Evolutionary conservation across 306 rosid species (phyloP).

Genomic region (Sphenostylis stenocarpa): DNA sequence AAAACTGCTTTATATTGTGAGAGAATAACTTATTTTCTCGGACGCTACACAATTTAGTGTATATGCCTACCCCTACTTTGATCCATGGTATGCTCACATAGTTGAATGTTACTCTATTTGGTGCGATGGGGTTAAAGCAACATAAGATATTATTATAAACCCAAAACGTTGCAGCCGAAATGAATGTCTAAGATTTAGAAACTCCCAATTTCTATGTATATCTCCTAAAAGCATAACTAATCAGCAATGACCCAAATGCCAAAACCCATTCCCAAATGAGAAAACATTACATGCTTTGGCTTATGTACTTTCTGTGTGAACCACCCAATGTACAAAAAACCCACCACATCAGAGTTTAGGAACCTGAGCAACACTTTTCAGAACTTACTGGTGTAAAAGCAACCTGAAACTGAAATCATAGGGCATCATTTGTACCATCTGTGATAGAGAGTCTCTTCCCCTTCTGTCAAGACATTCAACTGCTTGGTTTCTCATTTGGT

Average conservation of each 20-base stretch:
- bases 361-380: conserved; percentile 13
- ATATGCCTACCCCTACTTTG: neutral
- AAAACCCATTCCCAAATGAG: conserved; percentile 29
- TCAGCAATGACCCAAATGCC: conserved; percentile 12
- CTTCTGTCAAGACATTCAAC: conserved; percentile 65
- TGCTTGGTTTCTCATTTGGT: conserved; percentile 64
- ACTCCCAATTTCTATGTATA: conserved; percentile 25
- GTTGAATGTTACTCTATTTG: neutral
- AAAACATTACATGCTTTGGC: conserved; percentile 21
- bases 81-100: neutral
- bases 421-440: conserved; percentile 68
- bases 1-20: too few species aligned
- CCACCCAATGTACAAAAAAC: conserved; percentile 42
- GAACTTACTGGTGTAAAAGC: conserved; percentile 51
- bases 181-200: conserved; percentile 12
- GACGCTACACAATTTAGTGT: too few species aligned
- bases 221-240: conserved; percentile 30
- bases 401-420: conserved; percentile 90
- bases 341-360: conserved; percentile 30
- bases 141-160: conserved; percentile 3
- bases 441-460: conserved; percentile 58
- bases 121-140: conserved; percentile 1
- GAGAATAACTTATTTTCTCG: too few species aligned
- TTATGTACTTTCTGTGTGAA: conserved; percentile 44
- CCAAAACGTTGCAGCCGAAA: conserved; percentile 13